These are phyloP conservation scores for Calonectria hongkongensis DNA, from an alignment of 2,329 filamentous ascomycete genomes.

Conservation along the genomic window DNA sequence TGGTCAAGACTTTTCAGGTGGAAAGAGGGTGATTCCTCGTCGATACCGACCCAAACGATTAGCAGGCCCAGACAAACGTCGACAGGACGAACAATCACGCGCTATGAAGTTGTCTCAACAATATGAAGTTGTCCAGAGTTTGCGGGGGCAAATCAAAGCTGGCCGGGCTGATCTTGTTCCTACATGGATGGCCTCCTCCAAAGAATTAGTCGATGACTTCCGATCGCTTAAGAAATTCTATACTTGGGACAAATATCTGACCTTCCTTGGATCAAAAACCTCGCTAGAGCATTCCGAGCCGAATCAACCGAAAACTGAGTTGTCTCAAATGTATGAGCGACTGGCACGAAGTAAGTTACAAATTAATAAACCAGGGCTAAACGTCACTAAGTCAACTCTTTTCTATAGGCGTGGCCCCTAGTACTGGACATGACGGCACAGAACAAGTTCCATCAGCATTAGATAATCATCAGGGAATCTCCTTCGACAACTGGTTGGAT, in stretches of 20 bases:
- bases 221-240: conserved; percentile 78
- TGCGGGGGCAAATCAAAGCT: conserved; percentile 64
- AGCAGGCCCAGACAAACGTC: conserved; percentile 65
- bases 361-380: no score
- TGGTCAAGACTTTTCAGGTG: conserved; percentile 35
- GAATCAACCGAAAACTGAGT: conserved; percentile 62
- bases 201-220: conserved; percentile 78
- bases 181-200: conserved; percentile 76
- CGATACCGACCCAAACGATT: conserved; percentile 68
- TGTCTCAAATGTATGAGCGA: conserved; percentile 74
- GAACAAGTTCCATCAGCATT: conserved; percentile 57
- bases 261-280: conserved; percentile 68
- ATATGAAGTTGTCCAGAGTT: conserved; percentile 66
- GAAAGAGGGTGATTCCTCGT: conserved; percentile 58
- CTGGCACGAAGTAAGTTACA: conserved; percentile 70
- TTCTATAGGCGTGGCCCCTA: conserved; percentile 59
- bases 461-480: conserved; percentile 82
- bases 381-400: not conserved
- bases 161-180: conserved; percentile 66
- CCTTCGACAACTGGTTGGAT: conserved; percentile 90
- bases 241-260: conserved; percentile 79
- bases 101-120: conserved; percentile 63
- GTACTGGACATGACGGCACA: conserved; percentile 47
- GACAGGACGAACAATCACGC: conserved; percentile 66
- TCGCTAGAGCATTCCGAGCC: conserved; percentile 47